These are phyloP conservation scores for Cercospora zeina DNA, from an alignment of 2,329 filamentous ascomycete species.

Conservation along the genomic window DNA sequence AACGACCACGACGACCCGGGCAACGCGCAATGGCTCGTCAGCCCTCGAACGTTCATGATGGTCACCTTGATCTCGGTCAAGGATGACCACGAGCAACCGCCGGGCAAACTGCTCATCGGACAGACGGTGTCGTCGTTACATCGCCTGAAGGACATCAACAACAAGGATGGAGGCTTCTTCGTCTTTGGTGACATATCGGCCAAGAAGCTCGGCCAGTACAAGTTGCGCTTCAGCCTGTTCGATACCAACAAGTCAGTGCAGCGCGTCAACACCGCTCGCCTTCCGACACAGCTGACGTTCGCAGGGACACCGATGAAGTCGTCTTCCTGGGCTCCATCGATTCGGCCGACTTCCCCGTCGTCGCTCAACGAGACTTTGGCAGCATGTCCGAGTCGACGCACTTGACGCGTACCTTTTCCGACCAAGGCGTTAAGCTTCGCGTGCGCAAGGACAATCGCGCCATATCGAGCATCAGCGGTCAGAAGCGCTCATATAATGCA, in stretches of 20 bases:
- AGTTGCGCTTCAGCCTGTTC: constrained; percentile 75
- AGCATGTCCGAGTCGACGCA: constrained; percentile 80
- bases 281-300: constrained; percentile 9
- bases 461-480: constrained; percentile 27
- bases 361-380: constrained; percentile 65
- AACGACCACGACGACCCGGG: constrained; percentile 48
- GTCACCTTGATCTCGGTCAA: constrained; percentile 51
- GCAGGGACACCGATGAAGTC: constrained; percentile 44
- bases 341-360: constrained; percentile 64
- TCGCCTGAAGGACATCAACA: constrained; percentile 66
- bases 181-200: constrained; percentile 88
- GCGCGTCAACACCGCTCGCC: not conserved
- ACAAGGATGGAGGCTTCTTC: constrained; percentile 74
- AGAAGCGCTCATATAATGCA: constrained; percentile 27
- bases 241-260: constrained; percentile 64
- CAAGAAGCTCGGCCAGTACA: constrained; percentile 69
- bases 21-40: constrained; percentile 61
- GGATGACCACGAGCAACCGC: constrained; percentile 26
- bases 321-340: constrained; percentile 56
- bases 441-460: constrained; percentile 76
- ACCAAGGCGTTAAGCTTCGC: constrained; percentile 80
- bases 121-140: constrained; percentile 79
- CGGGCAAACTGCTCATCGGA: constrained; percentile 51
- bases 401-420: constrained; percentile 77
- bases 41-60: constrained; percentile 65